Conservation (phyloP, 768 basidiomycete species). For the Amanita rimosa region DNA sequence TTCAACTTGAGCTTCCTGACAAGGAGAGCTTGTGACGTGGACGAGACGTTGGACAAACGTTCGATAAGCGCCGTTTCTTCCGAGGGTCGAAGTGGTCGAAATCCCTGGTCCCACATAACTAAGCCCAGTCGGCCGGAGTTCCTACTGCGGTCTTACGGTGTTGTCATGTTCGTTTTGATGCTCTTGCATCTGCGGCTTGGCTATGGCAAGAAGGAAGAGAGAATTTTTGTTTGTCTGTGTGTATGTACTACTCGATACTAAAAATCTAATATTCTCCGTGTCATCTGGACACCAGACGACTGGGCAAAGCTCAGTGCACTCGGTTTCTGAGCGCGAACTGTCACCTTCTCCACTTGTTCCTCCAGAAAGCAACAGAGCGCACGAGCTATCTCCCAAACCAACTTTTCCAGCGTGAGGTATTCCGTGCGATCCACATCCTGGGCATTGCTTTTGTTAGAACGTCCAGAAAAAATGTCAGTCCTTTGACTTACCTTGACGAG, state of each 20-base stretch:
- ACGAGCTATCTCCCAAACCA: too few relatives aligned
- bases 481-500: conserved; percentile 20
- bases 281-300: conserved; percentile 54
- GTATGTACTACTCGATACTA: too few relatives aligned
- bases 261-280: conserved; percentile 18
- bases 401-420: conserved; percentile 31
- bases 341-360: conserved; percentile 19
- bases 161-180: too few relatives aligned
- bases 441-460: neutral
- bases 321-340: conserved; percentile 54
- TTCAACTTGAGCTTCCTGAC: conserved; percentile 35
- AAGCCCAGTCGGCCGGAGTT: too few relatives aligned
- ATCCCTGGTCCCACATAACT: neutral
- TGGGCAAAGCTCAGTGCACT: conserved; percentile 59
- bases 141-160: too few relatives aligned
- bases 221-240: too few relatives aligned
- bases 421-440: conserved; percentile 38
- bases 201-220: too few relatives aligned
- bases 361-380: too few relatives aligned
- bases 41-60: conserved; percentile 1
- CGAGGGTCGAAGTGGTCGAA: neutral
- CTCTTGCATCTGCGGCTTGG: too few relatives aligned
- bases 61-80: neutral
- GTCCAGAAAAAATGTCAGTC: neutral
- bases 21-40: conserved; percentile 21